A percentile compares a stretch with the other conserved stretches of the same genome.
Conservation (phyloP, 192 early-diverging fungal species). For the Chytriomyces sp. region DNA sequence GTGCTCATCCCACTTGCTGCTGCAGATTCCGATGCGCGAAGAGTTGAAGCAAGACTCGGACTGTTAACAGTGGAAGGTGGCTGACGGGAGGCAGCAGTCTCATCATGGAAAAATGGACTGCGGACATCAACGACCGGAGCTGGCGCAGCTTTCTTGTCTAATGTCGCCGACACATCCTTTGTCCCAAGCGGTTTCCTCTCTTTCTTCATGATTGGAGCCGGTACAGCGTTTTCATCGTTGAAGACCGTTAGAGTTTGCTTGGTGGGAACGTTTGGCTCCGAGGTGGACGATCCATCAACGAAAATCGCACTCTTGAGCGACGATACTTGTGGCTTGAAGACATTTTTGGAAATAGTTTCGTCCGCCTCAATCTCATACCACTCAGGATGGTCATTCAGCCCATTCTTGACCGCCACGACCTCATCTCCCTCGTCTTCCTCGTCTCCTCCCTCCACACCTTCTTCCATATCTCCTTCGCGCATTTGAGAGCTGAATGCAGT, state of each 20-base stretch:
- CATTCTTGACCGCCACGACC: constrained; percentile 18
- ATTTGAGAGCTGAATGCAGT: background rate
- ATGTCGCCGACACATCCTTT: background rate
- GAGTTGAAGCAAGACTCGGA: background rate
- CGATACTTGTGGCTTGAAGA: constrained; percentile 37
- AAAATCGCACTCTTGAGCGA: constrained; percentile 12
- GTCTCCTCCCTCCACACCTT: background rate
- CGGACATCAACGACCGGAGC: constrained; percentile 13
- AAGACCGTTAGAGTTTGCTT: constrained; percentile 6
- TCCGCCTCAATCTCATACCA: constrained; percentile 49
- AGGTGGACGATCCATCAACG: constrained; percentile 3
- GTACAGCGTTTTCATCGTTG: constrained; percentile 7
- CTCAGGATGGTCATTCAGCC: constrained; percentile 24
- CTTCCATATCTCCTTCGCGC: background rate
- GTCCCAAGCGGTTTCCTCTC: constrained; percentile 14
- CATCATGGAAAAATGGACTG: constrained; percentile 22
- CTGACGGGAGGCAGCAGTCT: background rate
- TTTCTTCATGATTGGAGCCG: background rate
- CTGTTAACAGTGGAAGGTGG: background rate
- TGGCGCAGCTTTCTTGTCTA: background rate
- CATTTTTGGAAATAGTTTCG: constrained; percentile 54
- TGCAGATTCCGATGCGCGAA: too few relatives aligned
- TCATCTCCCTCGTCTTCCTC: constrained; percentile 8
- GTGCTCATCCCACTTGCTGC: background rate
- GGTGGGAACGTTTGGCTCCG: background rate